Conservation (phyloP, 129 eudicot species). For the Deinandra increscens region DNA sequence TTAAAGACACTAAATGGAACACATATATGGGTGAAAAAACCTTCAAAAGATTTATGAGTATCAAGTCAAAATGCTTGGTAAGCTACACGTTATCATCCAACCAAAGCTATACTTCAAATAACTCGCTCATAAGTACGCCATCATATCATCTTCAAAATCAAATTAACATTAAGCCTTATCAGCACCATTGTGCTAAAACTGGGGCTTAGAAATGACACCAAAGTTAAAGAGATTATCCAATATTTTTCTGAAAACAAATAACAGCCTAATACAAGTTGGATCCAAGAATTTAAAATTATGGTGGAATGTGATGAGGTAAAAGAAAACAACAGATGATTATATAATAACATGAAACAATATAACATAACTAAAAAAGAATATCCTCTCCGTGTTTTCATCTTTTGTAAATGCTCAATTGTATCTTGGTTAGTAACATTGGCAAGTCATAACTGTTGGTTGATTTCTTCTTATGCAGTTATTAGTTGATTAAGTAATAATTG, state of each 20-base stretch:
- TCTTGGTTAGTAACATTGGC: no score
- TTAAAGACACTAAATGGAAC: no score
- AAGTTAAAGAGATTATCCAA: constrained; percentile 14
- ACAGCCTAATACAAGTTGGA: no score
- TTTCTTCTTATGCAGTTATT: neutral
- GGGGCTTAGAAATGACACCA: no score
- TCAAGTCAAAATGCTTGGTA: no score
- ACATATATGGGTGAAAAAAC: no score
- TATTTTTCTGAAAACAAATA: neutral
- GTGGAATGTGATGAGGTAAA: no score
- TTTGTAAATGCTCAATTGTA: no score
- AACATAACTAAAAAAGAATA: neutral
- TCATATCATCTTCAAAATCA: constrained; percentile 21
- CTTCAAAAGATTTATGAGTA: no score
- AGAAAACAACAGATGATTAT: neutral
- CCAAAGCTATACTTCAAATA: constrained; percentile 9
- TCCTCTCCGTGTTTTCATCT: neutral
- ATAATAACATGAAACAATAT: neutral
- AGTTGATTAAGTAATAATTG: no score
- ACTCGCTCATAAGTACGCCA: constrained; percentile 10
- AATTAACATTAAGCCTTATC: constrained; percentile 23
- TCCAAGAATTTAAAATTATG: no score
- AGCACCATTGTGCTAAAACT: no score
- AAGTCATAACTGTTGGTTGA: neutral
- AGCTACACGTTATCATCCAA: constrained; percentile 22